phyloP scores from a whole-genome alignment of 1,139 yeast genomes.

The Diutina mesorugosa region DNA sequence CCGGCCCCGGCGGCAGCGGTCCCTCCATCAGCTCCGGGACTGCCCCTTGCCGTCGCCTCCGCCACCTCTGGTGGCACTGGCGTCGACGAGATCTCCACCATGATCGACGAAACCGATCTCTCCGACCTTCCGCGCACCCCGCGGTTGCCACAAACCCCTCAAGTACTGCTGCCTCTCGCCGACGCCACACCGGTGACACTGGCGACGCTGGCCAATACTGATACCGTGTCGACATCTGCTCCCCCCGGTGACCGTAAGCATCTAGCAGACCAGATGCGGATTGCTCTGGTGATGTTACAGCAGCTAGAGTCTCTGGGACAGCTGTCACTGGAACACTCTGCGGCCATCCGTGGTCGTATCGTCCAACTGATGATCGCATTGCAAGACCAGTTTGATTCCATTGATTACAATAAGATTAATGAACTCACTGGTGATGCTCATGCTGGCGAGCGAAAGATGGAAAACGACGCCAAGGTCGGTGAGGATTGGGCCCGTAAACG shows the following conservation, averaged over 20 bases:
- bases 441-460: conserved; percentile 86
- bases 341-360: conserved; percentile 62
- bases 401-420: conserved; percentile 36
- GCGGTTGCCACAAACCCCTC: neutral
- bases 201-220: neutral
- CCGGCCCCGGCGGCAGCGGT: neutral
- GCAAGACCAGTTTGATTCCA: conserved; percentile 50
- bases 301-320: conserved; percentile 69
- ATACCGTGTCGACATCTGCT: neutral
- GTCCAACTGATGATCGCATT: conserved; percentile 81
- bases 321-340: conserved; percentile 59
- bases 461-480: conserved; percentile 82
- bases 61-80: neutral
- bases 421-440: conserved; percentile 12
- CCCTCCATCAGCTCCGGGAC: neutral
- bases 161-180: neutral
- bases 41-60: neutral
- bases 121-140: neutral
- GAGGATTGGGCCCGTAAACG: conserved; percentile 88
- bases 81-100: neutral
- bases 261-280: conserved; percentile 84
- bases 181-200: neutral
- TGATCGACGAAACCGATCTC: neutral
- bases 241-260: conserved; percentile 7
- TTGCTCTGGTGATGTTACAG: conserved; percentile 87